Conservation (phyloP, 1,284 basidiomycete species). For the Gomphus bonarii region DNA sequence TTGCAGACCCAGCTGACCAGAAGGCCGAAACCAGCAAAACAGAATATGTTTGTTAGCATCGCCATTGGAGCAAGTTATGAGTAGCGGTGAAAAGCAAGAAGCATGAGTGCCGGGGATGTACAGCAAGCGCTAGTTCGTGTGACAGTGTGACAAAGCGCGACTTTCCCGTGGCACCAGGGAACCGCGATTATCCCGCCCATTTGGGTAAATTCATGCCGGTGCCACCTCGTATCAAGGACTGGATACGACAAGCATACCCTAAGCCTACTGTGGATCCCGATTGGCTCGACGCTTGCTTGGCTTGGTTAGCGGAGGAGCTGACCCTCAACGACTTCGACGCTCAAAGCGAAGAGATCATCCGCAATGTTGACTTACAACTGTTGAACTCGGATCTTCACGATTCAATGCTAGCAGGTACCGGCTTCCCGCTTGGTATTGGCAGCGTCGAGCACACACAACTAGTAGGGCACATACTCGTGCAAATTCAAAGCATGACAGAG, state of each 20-base stretch:
- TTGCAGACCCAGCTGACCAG: too few species aligned
- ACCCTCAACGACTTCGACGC: constrained; percentile 30
- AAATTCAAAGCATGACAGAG: constrained; percentile 65
- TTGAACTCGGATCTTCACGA: constrained; percentile 58
- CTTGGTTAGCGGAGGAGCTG: constrained; percentile 46
- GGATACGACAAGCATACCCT: constrained; percentile 8
- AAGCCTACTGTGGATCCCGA: constrained; percentile 8
- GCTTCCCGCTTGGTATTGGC: constrained; percentile 41
- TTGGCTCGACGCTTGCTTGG: constrained; percentile 63
- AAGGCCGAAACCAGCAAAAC: too few species aligned
- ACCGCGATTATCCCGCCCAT: too few species aligned
- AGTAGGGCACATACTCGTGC: constrained; percentile 44
- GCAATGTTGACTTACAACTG: constrained; percentile 52
- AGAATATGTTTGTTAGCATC: too few species aligned
- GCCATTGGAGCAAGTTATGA: too few species aligned
- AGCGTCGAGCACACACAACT: constrained; percentile 25
- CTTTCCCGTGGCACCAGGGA: background rate
- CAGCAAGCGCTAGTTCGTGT: too few species aligned
- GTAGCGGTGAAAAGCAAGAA: too few species aligned
- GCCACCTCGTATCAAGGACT: constrained; percentile 1
- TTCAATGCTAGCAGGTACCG: constrained; percentile 58
- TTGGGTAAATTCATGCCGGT: background rate
- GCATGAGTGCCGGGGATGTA: too few species aligned
- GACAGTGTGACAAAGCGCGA: background rate
- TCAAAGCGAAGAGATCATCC: constrained; percentile 37